Evolutionary conservation across 768 basidiomycete genomes (phyloP).

Genomic region (Auriscalpium vulgare): DNA sequence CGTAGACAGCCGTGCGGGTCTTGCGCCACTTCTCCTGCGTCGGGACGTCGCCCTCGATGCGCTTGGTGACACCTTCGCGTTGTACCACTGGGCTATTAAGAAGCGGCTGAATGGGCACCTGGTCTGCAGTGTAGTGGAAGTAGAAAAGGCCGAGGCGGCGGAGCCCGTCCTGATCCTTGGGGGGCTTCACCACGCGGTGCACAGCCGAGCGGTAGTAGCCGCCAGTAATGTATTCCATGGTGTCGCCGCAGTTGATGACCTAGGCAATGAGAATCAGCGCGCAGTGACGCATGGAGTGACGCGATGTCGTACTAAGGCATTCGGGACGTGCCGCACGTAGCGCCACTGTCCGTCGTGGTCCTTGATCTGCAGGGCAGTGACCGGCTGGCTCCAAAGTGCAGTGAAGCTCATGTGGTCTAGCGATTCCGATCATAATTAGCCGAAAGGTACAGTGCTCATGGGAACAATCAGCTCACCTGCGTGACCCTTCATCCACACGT

Average conservation of each 20-base stretch:
- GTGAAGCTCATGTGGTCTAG: constrained; percentile 28
- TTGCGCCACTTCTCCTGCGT: constrained; percentile 25
- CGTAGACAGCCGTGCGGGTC: constrained; percentile 24
- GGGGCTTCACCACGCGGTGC: constrained; percentile 31
- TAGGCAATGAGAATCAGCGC: constrained; percentile 15
- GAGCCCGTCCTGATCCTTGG: constrained; percentile 26
- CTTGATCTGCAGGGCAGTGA: constrained; percentile 28
- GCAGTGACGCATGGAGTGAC: neutral
- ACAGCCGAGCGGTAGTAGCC: constrained; percentile 30
- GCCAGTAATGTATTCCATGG: constrained; percentile 27
- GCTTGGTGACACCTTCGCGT: constrained; percentile 23
- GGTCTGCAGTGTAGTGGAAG: constrained; percentile 27
- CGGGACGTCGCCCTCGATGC: constrained; percentile 20
- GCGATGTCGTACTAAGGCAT: constrained; percentile 23
- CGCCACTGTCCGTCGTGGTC: constrained; percentile 29
- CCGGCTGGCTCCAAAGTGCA: constrained; percentile 31
- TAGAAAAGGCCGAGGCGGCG: constrained; percentile 28
- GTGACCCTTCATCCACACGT: constrained; percentile 32
- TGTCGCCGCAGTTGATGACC: constrained; percentile 32
- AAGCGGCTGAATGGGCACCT: constrained; percentile 22
- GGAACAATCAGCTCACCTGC: constrained; percentile 18
- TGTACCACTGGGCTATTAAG: constrained; percentile 25
- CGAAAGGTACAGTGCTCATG: neutral
- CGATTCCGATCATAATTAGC: neutral
- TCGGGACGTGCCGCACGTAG: constrained; percentile 28